Conservation (phyloP, 1,284 basidiomycete genomes). For the Pseudozyma thailandica region DNA sequence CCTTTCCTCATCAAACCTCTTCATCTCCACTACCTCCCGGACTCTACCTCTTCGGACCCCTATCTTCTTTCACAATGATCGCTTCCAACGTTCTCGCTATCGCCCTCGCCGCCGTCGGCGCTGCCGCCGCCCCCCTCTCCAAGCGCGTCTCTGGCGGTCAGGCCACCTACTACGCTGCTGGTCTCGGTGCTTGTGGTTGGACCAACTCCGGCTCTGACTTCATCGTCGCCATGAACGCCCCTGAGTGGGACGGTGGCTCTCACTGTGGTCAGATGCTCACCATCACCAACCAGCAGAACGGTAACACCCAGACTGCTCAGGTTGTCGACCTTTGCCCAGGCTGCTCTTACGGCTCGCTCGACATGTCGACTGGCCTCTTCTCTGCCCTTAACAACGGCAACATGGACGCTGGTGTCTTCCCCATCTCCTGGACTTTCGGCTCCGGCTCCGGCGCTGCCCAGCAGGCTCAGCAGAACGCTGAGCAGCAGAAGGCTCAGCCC, state of each 20-base stretch:
- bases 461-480: conserved; percentile 42
- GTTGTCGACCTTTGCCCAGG: conserved; percentile 79
- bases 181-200: conserved; percentile 53
- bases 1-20: conserved; percentile 10
- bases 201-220: conserved; percentile 53
- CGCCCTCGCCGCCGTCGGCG: conserved; percentile 50
- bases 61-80: conserved; percentile 49
- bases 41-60: conserved; percentile 1
- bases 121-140: conserved; percentile 49
- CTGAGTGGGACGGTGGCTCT: conserved; percentile 51
- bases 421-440: conserved; percentile 59
- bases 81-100: conserved; percentile 53
- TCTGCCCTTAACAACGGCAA: conserved; percentile 58
- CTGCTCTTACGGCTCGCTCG: conserved; percentile 79
- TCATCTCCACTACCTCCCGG: conserved; percentile 3
- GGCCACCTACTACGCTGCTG: conserved; percentile 62
- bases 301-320: conserved; percentile 74
- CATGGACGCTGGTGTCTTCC: conserved; percentile 62
- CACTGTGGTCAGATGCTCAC: conserved; percentile 75
- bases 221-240: conserved; percentile 64
- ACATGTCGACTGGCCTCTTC: conserved; percentile 82
- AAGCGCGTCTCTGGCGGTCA: conserved; percentile 44
- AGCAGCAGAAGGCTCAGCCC: conserved; percentile 28
- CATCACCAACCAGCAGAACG: conserved; percentile 73
- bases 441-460: conserved; percentile 32